Conservation (phyloP, 768 basidiomycete species). For the Amanita fuliginea region DNA sequence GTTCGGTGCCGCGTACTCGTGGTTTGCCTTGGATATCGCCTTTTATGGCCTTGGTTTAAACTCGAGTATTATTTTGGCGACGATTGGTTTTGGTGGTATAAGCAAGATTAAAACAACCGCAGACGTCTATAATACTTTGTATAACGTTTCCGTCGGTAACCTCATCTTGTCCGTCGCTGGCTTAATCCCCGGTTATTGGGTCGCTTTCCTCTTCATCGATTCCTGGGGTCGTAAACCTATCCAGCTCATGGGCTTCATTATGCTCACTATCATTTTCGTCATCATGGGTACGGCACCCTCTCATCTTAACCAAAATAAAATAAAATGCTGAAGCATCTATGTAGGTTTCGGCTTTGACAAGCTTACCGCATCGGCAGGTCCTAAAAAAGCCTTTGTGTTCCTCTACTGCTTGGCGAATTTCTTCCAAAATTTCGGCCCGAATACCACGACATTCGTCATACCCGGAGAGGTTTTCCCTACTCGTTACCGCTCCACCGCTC, state of each 20-base stretch:
- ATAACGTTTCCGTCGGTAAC: conserved; percentile 65
- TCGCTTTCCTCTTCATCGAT: conserved; percentile 57
- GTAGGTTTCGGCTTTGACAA: conserved; percentile 59
- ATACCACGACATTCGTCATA: conserved; percentile 70
- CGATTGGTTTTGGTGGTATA: conserved; percentile 59
- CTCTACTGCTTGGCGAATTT: conserved; percentile 83
- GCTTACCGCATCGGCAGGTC: conserved; percentile 29
- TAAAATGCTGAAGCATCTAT: not conserved
- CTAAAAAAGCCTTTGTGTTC: conserved; percentile 59
- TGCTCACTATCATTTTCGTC: conserved; percentile 57
- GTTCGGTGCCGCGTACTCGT: conserved; percentile 69
- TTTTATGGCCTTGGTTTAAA: conserved; percentile 88
- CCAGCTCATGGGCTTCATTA: conserved; percentile 65
- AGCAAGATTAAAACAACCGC: conserved; percentile 19
- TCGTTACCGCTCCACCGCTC: conserved; percentile 76
- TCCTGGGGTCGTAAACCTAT: conserved; percentile 75
- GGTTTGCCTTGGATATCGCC: conserved; percentile 86
- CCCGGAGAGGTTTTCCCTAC: conserved; percentile 85
- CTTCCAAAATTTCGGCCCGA: conserved; percentile 86
- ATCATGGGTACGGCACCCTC: conserved; percentile 59
- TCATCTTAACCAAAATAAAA: not conserved
- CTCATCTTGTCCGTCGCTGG: conserved; percentile 68
- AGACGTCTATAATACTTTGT: conserved; percentile 44
- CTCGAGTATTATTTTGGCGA: conserved; percentile 59
- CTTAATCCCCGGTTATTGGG: conserved; percentile 75